These are phyloP conservation scores for Plectosphaerella cucumerina DNA, from an alignment of 2,329 filamentous ascomycete species.

Conservation along the genomic window DNA sequence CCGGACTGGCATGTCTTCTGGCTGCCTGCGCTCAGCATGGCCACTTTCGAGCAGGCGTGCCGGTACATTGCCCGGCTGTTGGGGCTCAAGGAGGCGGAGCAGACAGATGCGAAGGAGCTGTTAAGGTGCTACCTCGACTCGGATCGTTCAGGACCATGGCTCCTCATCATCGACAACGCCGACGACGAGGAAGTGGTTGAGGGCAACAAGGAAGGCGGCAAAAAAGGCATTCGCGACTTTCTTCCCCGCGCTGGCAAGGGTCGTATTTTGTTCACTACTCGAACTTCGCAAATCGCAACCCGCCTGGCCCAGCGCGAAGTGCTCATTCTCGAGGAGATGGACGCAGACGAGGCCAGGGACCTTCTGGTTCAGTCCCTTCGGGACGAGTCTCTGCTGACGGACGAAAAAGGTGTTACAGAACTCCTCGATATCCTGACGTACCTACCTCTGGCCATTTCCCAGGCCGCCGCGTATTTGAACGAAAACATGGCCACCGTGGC, in stretches of 20 bases:
- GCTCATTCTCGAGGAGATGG: conserved; percentile 3
- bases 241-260: neutral
- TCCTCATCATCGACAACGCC: conserved; percentile 2
- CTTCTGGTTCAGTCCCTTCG: conserved; percentile 4
- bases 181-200: neutral
- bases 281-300: neutral
- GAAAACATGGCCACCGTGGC: conserved; percentile 15
- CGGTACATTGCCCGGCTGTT: conserved; percentile 25
- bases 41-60: conserved; percentile 34
- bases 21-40: conserved; percentile 33
- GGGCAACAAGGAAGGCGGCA: neutral
- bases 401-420: neutral
- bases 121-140: conserved; percentile 3
- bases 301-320: neutral
- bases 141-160: conserved; percentile 5
- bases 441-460: conserved; percentile 32
- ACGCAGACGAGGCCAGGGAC: neutral
- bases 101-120: conserved; percentile 4
- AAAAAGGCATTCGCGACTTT: neutral
- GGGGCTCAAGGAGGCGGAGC: conserved; percentile 5
- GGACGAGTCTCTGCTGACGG: neutral
- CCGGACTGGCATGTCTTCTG: conserved; percentile 37
- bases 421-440: conserved; percentile 23
- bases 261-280: neutral
- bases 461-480: conserved; percentile 36